Conservation (phyloP, 2,329 filamentous ascomycete genomes). For the Pseudogymnoascus sp. region DNA sequence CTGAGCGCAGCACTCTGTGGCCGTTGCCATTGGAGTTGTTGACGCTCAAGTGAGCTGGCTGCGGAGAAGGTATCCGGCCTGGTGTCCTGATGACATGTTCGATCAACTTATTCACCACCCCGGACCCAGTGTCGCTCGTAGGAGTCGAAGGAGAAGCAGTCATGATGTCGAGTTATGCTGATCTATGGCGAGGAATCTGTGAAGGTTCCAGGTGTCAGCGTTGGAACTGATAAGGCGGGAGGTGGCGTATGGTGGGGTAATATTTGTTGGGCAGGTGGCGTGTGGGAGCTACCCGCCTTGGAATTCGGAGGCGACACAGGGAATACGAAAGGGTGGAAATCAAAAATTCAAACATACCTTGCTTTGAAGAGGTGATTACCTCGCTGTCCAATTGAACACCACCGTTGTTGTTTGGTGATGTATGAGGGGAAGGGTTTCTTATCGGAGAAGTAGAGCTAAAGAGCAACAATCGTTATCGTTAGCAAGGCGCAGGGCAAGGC, state of each 20-base stretch:
- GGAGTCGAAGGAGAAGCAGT: not conserved
- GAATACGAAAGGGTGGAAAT: not conserved
- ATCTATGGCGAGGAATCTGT: slow-evolving; percentile 6
- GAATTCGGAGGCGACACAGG: not conserved
- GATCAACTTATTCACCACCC: slow-evolving; percentile 16
- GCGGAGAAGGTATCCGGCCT: slow-evolving; percentile 58
- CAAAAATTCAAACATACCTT: not conserved
- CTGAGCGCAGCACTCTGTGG: slow-evolving; percentile 72
- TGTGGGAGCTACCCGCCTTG: not conserved
- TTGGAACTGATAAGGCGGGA: not conserved
- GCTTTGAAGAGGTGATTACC: slow-evolving; percentile 5
- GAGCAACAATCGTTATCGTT: not conserved
- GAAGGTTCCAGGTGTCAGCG: slow-evolving; percentile 16
- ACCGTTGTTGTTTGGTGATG: slow-evolving; percentile 4
- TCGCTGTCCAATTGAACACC: slow-evolving; percentile 3
- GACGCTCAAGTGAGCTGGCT: slow-evolving; percentile 76
- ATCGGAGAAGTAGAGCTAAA: not conserved
- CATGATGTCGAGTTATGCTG: not conserved
- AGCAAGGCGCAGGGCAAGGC: not conserved
- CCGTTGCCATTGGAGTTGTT: slow-evolving; percentile 38
- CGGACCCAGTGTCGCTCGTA: not conserved
- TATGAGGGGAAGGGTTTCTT: slow-evolving; percentile 1
- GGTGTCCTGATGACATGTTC: slow-evolving; percentile 24
- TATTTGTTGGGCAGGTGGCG: not conserved
- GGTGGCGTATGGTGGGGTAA: not conserved